Percentiles rank a stretch among this genome's conserved stretches.
phyloP scores from a whole-genome alignment of 192 early-diverging fungal species.

The Coemansia reversa region DNA sequence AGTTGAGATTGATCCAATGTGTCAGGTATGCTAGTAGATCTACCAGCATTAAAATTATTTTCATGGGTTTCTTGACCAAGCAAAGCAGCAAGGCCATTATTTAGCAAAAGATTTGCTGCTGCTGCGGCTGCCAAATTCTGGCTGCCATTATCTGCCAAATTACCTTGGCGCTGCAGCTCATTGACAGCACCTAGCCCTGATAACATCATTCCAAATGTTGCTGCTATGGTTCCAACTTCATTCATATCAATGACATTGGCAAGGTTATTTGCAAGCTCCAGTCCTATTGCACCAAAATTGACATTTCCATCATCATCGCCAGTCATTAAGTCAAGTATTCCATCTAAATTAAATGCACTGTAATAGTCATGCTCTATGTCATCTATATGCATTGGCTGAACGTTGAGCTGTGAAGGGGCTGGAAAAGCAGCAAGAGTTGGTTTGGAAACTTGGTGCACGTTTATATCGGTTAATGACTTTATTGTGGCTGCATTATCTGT shows the following conservation, averaged over 20 bases:
- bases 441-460: neutral
- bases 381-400: neutral
- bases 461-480: neutral
- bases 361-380: neutral
- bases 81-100: constrained; percentile 30
- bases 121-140: neutral
- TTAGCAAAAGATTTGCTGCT: constrained; percentile 15
- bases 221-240: constrained; percentile 44
- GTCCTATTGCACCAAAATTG: constrained; percentile 45
- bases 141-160: neutral
- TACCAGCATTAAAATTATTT: neutral
- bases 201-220: constrained; percentile 41
- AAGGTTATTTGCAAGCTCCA: constrained; percentile 42
- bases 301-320: constrained; percentile 49
- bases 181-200: constrained; percentile 39
- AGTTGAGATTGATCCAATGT: constrained; percentile 5
- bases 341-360: constrained; percentile 39
- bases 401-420: neutral
- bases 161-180: constrained; percentile 30
- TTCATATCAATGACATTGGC: constrained; percentile 51
- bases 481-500: neutral
- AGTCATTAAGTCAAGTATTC: constrained; percentile 41
- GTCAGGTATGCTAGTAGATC: neutral
- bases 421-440: neutral
- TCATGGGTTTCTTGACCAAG: constrained; percentile 21